Evolutionary conservation across 805 yeast genomes (phyloP), one percentile per base, ranked within the genome.

Genomic region (Metschnikowia continentalis): DNA sequence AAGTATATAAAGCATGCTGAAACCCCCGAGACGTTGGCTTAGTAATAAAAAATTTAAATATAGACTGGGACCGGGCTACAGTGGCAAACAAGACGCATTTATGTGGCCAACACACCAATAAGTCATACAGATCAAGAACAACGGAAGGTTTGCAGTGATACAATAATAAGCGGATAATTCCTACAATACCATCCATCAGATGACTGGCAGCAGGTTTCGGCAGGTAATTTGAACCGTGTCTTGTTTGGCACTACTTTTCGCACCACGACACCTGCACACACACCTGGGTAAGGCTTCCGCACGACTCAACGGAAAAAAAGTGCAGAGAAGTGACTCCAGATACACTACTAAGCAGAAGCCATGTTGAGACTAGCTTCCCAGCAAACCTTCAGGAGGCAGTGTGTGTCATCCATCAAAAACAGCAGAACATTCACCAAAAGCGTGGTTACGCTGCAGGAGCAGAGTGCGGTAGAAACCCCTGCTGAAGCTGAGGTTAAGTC

Each of bases 291-390:
- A 13, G 38, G 32, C 20, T 11, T 14, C 11, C 32, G 46, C 46
- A 42, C 38, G 46, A 42, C 38, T 32, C 32, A 15, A 11, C 22
- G 20, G 19, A 42, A 42, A 42, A 42, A 20, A 33, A 6, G 38
- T 22, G 42, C 22, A 39, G 23, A 39, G 32, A 14, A 41, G 36
- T 15, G 36, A 35, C 36, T 14, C 35, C 22, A 41, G 19, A 5
- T 11, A 10, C 44, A 15, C 23, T 14, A 19, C 30, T 10, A 6
- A 38, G 23, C 23, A 41, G 8, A 41, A 23, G 45, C 6, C 45
- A 42, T 42, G 46, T 42, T 42, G 38, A 42, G 32, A 42, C 32
- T 42, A 32, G 38, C 38, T 42, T 42, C 38, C 30, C 46, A 33
- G 32, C 38, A 19, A 20, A 15, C 20, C 32, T n/a, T 35, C 14